Evolutionary conservation across 192 early-diverging fungal species (phyloP).

Genomic region (Podila verticillata): DNA sequence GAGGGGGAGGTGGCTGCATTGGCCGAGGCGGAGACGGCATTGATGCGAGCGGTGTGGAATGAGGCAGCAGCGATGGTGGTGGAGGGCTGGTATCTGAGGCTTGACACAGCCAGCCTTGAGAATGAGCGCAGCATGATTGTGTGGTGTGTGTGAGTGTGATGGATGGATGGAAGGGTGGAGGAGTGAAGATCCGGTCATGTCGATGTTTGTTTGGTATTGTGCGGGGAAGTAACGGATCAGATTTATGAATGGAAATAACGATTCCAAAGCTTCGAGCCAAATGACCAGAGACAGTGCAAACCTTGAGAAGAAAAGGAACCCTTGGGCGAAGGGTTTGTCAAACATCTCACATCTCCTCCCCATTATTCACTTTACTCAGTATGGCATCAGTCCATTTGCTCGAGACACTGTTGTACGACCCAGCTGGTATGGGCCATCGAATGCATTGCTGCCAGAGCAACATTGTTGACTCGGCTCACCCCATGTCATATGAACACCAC

Average conservation of each 20-base stretch:
- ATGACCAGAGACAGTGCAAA: no score
- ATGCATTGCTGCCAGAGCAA: neutral
- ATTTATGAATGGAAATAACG: no score
- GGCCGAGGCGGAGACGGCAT: conserved; percentile 16
- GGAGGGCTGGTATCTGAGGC: neutral
- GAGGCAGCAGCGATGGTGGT: neutral
- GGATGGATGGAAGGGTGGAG: no score
- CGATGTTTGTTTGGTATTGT: no score
- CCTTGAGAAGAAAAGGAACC: no score
- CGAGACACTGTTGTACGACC: conserved; percentile 49
- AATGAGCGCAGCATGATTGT: conserved; percentile 1
- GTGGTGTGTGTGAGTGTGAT: no score
- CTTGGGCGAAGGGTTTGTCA: no score
- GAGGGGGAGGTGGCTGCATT: conserved; percentile 43
- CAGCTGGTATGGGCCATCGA: conserved; percentile 15
- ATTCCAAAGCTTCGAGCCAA: no score
- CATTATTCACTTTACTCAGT: neutral
- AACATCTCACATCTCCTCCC: no score
- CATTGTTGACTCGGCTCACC: no score
- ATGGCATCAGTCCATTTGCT: conserved; percentile 26
- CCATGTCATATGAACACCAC: neutral
- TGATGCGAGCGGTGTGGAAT: conserved; percentile 23
- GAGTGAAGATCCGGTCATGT: no score
- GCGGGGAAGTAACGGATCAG: no score
- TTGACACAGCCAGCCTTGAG: conserved; percentile 2